Evolutionary conservation across 2,329 filamentous ascomycete species (phyloP).

Genomic region (Nothopassalora personata): DNA sequence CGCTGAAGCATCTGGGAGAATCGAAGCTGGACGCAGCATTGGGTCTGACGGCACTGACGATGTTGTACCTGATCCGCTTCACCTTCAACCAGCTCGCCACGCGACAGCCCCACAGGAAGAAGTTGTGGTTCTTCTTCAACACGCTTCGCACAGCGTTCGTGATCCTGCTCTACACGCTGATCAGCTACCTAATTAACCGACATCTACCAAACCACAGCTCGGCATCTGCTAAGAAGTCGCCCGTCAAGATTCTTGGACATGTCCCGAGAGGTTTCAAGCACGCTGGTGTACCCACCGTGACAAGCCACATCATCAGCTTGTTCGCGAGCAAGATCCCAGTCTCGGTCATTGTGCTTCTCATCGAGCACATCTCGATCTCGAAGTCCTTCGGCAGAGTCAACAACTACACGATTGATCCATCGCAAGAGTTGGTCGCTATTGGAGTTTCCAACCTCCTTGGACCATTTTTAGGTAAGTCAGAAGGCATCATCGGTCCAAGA

Average conservation of each 20-base stretch:
- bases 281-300: constrained; percentile 66
- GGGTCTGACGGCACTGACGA: constrained; percentile 71
- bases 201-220: constrained; percentile 40
- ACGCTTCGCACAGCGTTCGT: constrained; percentile 88
- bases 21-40: constrained; percentile 76
- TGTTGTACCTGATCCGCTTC: constrained; percentile 71
- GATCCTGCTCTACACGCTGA: constrained; percentile 84
- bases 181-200: constrained; percentile 80
- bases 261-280: constrained; percentile 86
- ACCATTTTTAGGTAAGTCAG: constrained; percentile 59
- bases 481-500: no score
- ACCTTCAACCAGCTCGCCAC: constrained; percentile 61
- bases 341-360: constrained; percentile 86
- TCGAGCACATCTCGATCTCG: constrained; percentile 94
- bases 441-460: constrained; percentile 85
- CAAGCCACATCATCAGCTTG: constrained; percentile 58
- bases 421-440: constrained; percentile 92
- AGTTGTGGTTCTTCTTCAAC: constrained; percentile 81
- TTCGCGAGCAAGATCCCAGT: constrained; percentile 73
- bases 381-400: constrained; percentile 96
- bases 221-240: constrained; percentile 36
- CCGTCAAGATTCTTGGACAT: constrained; percentile 66
- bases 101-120: constrained; percentile 63
- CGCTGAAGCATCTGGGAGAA: constrained; percentile 63
- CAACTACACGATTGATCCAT: constrained; percentile 93